These are phyloP conservation scores for Collariella sp. DNA, from an alignment of 495 filamentous ascomycete genomes.

Conservation along the genomic window DNA sequence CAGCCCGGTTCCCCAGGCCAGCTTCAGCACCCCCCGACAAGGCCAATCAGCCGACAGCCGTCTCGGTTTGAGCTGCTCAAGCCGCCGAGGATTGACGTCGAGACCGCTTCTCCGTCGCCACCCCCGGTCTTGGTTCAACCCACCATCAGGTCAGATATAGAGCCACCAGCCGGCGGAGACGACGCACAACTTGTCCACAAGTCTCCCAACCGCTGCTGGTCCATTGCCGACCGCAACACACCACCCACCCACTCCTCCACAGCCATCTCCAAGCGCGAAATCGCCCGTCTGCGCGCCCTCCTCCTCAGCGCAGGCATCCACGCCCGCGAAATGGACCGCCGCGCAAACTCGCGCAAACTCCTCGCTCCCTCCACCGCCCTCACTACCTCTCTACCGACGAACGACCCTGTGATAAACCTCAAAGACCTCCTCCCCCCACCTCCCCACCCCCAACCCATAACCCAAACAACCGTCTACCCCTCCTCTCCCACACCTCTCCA, in stretches of 20 bases:
- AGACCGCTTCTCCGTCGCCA: conserved; percentile 40
- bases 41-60: conserved; percentile 32
- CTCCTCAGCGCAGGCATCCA: conserved; percentile 79
- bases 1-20: conserved; percentile 12
- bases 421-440: conserved; percentile 13
- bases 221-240: conserved; percentile 55
- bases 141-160: conserved; percentile 30
- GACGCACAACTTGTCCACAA: conserved; percentile 14
- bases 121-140: conserved; percentile 16
- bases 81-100: conserved; percentile 55
- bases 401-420: background rate
- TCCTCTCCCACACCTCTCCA: conserved; percentile 55
- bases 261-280: conserved; percentile 51
- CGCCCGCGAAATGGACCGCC: conserved; percentile 64
- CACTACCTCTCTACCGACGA: background rate
- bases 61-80: conserved; percentile 48
- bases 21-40: conserved; percentile 19
- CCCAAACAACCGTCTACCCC: conserved; percentile 58
- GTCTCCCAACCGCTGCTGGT: conserved; percentile 50
- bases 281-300: conserved; percentile 63
- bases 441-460: conserved; percentile 30
- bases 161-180: conserved; percentile 24
- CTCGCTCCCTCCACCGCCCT: conserved; percentile 9
- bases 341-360: conserved; percentile 44
- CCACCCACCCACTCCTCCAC: conserved; percentile 23